Percentiles rank a stretch among this genome's conserved stretches.
Conservation (phyloP, 1,284 basidiomycete genomes). For the Stereum hirsutum region DNA sequence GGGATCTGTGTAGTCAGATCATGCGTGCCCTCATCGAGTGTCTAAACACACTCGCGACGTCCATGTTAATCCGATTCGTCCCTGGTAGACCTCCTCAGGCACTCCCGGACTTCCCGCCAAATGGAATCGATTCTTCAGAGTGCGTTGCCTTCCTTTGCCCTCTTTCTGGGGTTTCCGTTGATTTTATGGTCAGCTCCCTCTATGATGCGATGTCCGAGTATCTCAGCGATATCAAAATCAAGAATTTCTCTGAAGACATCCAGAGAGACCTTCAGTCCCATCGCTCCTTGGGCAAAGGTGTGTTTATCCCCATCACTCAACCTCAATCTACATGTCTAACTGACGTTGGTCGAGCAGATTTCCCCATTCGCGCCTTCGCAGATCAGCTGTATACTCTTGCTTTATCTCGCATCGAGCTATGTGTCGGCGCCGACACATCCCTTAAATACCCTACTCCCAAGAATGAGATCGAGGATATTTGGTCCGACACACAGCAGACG, state of each 20-base stretch:
- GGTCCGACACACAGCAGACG: conserved; percentile 7
- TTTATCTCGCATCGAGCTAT: conserved; percentile 7
- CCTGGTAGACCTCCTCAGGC: too few species aligned
- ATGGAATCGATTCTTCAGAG: too few species aligned
- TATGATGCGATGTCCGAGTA: too few species aligned
- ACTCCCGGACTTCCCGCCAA: too few species aligned
- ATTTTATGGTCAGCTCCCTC: too few species aligned
- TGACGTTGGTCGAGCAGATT: conserved; percentile 5
- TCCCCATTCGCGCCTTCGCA: conserved; percentile 10
- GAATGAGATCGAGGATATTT: conserved; percentile 8
- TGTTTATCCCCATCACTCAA: background rate
- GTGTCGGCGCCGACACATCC: conserved; percentile 4
- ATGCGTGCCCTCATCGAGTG: conserved; percentile 30
- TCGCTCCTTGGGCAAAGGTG: conserved; percentile 6
- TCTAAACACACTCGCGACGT: conserved; percentile 32
- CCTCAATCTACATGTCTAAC: background rate
- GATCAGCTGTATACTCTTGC: conserved; percentile 11
- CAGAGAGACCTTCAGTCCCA: conserved; percentile 7
- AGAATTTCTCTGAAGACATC: too few species aligned
- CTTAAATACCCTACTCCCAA: conserved; percentile 10
- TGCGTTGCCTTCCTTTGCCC: too few species aligned
- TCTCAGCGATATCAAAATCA: too few species aligned
- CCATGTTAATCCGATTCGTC: too few species aligned
- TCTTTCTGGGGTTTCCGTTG: too few species aligned
- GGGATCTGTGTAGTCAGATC: conserved; percentile 44